These are phyloP conservation scores for Breviolum minutum DNA, from an alignment of 73 alveolate genomes.

Conservation along the genomic window DNA sequence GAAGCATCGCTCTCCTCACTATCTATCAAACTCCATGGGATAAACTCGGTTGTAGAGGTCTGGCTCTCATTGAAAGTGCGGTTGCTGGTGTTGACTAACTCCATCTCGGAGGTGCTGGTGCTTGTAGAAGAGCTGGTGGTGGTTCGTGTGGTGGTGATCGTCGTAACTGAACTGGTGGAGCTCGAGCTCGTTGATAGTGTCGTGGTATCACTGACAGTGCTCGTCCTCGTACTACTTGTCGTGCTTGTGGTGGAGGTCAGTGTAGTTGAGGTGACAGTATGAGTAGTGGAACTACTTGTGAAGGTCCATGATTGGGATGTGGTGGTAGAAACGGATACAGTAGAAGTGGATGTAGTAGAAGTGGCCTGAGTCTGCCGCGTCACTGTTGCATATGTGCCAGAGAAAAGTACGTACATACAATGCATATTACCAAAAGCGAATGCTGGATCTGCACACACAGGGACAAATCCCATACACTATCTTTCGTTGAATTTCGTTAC, in stretches of 20 bases:
- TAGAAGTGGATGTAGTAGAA: not conserved
- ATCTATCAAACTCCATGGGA: not conserved
- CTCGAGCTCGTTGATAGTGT: not conserved
- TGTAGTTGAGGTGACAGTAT: slow-evolving; percentile 5
- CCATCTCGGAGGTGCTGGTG: slow-evolving; percentile 3
- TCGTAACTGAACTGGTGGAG: not conserved
- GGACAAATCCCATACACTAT: too few species aligned
- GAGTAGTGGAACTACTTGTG: not conserved
- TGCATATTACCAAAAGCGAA: too few species aligned
- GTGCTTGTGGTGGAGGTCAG: not conserved
- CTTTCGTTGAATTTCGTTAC: too few species aligned
- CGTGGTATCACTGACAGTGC: not conserved
- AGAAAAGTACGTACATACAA: too few species aligned
- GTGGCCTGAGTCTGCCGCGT: slow-evolving; percentile 12
- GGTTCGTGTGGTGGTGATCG: not conserved
- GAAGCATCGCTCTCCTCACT: slow-evolving; percentile 3
- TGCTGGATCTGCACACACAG: too few species aligned
- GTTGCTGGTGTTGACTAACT: not conserved
- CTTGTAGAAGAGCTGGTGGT: not conserved
- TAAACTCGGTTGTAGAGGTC: slow-evolving; percentile 23
- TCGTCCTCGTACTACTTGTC: not conserved
- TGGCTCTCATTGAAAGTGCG: not conserved
- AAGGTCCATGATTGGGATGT: not conserved
- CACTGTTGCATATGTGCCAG: not conserved
- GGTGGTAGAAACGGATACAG: not conserved